Percentiles rank a stretch among this genome's conserved stretches.
Conservation (phyloP, 2,329 filamentous ascomycete genomes). For the Xylariaceae sp. region DNA sequence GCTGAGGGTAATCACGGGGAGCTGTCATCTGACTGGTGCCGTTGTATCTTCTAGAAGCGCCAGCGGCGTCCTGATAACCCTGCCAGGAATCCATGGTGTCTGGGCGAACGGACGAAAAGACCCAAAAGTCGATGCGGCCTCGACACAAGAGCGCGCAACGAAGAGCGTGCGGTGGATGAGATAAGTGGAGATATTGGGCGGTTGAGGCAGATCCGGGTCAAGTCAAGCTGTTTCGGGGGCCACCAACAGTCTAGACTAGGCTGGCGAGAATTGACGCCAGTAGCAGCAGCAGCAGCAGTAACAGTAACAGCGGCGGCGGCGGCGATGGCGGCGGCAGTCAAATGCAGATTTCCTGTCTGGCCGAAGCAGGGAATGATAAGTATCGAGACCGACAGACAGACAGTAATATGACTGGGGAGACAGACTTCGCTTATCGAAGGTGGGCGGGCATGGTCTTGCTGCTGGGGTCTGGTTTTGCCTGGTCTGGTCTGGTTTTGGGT, state of each 20-base stretch:
- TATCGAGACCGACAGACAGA: neutral
- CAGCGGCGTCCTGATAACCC: conserved; percentile 59
- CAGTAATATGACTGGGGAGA: conserved; percentile 6
- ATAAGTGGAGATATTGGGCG: conserved; percentile 17
- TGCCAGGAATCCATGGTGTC: conserved; percentile 60
- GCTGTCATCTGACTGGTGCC: conserved; percentile 31
- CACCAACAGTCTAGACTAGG: conserved; percentile 2
- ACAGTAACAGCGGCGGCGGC: conserved; percentile 3
- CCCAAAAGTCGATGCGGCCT: conserved; percentile 7
- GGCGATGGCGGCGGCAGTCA: conserved; percentile 11
- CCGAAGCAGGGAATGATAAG: conserved; percentile 12
- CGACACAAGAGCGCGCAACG: conserved; percentile 10
- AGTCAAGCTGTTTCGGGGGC: conserved; percentile 9
- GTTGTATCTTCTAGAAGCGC: conserved; percentile 57
- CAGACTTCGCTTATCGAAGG: conserved; percentile 4
- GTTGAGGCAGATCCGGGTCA: conserved; percentile 16
- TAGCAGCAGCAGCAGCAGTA: conserved; percentile 3
- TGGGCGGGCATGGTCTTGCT: conserved; percentile 5
- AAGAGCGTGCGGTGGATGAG: conserved; percentile 11
- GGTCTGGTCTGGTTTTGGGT: neutral
- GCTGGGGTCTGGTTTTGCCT: neutral
- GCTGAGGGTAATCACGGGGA: conserved; percentile 31
- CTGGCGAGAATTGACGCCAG: conserved; percentile 1
- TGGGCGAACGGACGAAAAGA: conserved; percentile 16
- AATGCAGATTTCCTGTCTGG: conserved; percentile 22